Conservation (phyloP, 352 stramenopile genomes). For the Pythium periplocum region DNA sequence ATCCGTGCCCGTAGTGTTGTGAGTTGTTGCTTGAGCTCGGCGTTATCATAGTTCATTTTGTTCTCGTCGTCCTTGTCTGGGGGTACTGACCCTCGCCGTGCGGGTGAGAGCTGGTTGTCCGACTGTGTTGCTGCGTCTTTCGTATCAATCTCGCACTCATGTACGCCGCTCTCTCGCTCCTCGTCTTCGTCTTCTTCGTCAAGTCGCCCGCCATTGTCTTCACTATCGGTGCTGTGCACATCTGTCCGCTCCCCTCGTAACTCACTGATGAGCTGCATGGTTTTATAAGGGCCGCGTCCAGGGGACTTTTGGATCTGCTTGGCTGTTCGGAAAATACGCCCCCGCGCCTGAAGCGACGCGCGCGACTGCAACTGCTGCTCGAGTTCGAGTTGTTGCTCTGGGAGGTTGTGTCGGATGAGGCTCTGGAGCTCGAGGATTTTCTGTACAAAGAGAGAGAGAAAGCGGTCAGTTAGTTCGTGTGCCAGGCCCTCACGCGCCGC, state of each 20-base stretch:
- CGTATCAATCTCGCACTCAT: background rate
- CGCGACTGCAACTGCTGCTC: constrained; percentile 24
- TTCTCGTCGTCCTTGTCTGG: constrained; percentile 3
- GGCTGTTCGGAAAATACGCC: constrained; percentile 5
- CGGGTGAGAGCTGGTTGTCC: background rate
- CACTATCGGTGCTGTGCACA: background rate
- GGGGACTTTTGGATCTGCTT: constrained; percentile 9
- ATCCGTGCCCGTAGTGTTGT: constrained; percentile 42
- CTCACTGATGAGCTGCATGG: constrained; percentile 17
- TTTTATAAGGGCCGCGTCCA: constrained; percentile 15
- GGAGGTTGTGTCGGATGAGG: constrained; percentile 46
- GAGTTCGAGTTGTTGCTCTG: constrained; percentile 32
- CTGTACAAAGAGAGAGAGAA: constrained; percentile 11
- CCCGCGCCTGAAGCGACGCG: constrained; percentile 1
- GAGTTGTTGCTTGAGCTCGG: constrained; percentile 31
- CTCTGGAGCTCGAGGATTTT: constrained; percentile 75
- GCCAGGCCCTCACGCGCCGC: no score
- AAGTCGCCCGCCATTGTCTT: constrained; percentile 3
- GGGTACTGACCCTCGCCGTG: background rate
- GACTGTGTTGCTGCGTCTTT: background rate
- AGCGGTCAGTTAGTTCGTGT: background rate
- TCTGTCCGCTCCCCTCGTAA: constrained; percentile 9
- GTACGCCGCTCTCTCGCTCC: background rate
- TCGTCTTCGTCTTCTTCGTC: constrained; percentile 10
- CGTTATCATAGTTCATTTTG: constrained; percentile 10